These are phyloP conservation scores for Periconia macrospinosa DNA, from an alignment of 2,329 filamentous ascomycete species.

Conservation along the genomic window DNA sequence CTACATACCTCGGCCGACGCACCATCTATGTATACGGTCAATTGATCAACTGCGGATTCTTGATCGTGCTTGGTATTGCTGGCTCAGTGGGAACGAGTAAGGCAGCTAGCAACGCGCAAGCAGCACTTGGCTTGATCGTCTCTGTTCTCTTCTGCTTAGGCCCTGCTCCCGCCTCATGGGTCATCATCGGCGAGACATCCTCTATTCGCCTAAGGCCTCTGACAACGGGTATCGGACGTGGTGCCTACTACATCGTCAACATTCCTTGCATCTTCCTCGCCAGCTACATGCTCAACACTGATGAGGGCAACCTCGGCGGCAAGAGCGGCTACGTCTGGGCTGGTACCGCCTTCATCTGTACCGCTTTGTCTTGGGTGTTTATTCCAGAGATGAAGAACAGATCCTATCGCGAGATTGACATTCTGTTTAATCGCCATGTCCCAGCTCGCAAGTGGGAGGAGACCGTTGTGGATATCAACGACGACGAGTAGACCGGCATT, in stretches of 20 bases:
- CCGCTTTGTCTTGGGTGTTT: slow-evolving; percentile 52
- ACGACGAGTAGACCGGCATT: slow-evolving; percentile 58
- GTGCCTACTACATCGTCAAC: slow-evolving; percentile 63
- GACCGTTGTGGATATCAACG: slow-evolving; percentile 58
- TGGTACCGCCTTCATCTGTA: slow-evolving; percentile 56
- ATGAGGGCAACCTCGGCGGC: slow-evolving; percentile 42
- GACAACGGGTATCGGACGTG: slow-evolving; percentile 65
- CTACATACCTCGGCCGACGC: slow-evolving; percentile 63
- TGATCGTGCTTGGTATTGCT: slow-evolving; percentile 62
- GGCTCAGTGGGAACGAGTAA: slow-evolving; percentile 51
- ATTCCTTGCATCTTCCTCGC: slow-evolving; percentile 67
- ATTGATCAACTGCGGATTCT: slow-evolving; percentile 54
- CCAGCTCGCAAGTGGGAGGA: slow-evolving; percentile 59
- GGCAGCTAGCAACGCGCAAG: slow-evolving; percentile 57
- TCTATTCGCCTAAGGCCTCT: slow-evolving; percentile 64
- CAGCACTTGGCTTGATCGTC: slow-evolving; percentile 64
- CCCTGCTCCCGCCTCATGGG: slow-evolving; percentile 66
- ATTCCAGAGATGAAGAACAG: slow-evolving; percentile 58
- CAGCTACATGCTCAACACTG: slow-evolving; percentile 53
- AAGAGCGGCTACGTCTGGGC: slow-evolving; percentile 33
- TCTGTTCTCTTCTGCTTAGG: slow-evolving; percentile 66
- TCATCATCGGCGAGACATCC: slow-evolving; percentile 68
- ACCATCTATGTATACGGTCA: slow-evolving; percentile 65
- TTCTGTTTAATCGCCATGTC: slow-evolving; percentile 46
- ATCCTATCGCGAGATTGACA: slow-evolving; percentile 53